Evolutionary conservation across 345 rosid species (phyloP).

Genomic region (Populus euphratica): DNA sequence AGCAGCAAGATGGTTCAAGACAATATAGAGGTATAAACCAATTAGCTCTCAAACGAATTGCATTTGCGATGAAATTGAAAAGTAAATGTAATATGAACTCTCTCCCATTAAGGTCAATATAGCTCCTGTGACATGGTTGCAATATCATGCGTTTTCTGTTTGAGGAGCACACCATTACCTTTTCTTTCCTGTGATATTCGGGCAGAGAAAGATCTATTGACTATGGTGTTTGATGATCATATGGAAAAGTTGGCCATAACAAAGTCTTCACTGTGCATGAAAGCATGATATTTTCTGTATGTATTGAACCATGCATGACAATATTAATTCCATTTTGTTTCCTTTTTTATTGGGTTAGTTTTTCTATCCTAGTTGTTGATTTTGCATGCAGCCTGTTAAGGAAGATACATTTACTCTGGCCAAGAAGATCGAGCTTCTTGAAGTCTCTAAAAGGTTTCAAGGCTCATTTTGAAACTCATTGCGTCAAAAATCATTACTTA

Average conservation of each 20-base stretch:
- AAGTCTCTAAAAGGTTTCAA: slow-evolving; percentile 55
- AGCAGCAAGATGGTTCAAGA: slow-evolving; percentile 26
- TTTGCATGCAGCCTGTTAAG: slow-evolving; percentile 38
- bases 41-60: neutral
- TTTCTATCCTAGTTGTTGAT: neutral
- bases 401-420: slow-evolving; percentile 44
- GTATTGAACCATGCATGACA: neutral
- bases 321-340: neutral
- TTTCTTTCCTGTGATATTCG: neutral
- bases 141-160: neutral
- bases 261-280: neutral
- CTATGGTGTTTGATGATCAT: neutral
- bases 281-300: neutral
- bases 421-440: slow-evolving; percentile 68
- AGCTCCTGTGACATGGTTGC: neutral
- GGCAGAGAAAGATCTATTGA: neutral
- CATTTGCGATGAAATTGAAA: neutral
- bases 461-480: neutral
- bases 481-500: neutral
- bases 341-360: neutral
- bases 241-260: neutral
- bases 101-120: neutral
- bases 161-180: neutral
- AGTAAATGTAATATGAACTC: neutral
- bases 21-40: slow-evolving; percentile 44